Evolutionary conservation across 116 monocot species (phyloP).

Genomic region (Zostera marina): DNA sequence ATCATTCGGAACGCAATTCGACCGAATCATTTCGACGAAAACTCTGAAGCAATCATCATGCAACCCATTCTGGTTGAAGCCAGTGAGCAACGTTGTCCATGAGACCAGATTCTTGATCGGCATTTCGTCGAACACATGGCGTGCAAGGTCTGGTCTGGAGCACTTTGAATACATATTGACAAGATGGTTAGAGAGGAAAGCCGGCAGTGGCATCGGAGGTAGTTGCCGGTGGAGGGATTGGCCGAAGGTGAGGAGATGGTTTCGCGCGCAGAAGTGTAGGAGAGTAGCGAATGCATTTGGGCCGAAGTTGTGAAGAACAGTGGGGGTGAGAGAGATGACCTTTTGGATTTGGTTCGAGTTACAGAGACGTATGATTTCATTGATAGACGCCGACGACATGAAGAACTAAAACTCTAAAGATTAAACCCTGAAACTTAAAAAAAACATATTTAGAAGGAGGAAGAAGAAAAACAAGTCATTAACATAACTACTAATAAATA

Average conservation of each 20-base stretch:
- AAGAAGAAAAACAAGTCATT: too few species aligned
- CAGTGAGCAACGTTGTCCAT: constrained; percentile 21
- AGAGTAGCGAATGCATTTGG: constrained; percentile 7
- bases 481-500: too few species aligned
- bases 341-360: constrained; percentile 5
- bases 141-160: constrained; percentile 18
- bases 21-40: constrained; percentile 12
- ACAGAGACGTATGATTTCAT: constrained; percentile 6
- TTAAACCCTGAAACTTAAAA: too few species aligned
- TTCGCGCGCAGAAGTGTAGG: constrained; percentile 19
- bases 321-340: constrained; percentile 9
- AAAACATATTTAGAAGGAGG: too few species aligned
- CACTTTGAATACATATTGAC: constrained; percentile 32
- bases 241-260: constrained; percentile 14
- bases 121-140: constrained; percentile 33
- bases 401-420: too few species aligned
- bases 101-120: constrained; percentile 23
- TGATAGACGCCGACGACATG: not conserved
- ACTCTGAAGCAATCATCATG: constrained; percentile 11
- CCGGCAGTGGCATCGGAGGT: constrained; percentile 6
- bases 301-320: not conserved
- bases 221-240: constrained; percentile 19
- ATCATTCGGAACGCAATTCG: constrained; percentile 13
- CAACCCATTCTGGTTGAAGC: constrained; percentile 7
- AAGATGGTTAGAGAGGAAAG: constrained; percentile 19